Conservation (phyloP, 2,329 filamentous ascomycete species). For the Pyrenochaeta sp. region DNA sequence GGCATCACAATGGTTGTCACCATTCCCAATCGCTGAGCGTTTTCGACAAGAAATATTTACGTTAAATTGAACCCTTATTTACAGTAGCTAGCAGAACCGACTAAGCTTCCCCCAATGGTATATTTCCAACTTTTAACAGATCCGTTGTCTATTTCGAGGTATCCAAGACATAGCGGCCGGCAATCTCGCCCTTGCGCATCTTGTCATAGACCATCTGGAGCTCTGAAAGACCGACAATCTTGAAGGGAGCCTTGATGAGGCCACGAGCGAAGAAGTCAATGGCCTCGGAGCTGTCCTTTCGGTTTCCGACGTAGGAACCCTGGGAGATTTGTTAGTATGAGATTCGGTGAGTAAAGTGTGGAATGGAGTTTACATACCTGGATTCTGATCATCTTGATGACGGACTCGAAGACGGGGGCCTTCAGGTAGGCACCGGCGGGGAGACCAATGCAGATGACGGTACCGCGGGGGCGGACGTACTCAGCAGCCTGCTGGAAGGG, state of each 20-base stretch:
- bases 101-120: neutral
- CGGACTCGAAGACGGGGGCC: slow-evolving; percentile 88
- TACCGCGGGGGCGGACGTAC: slow-evolving; percentile 84
- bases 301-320: slow-evolving; percentile 81
- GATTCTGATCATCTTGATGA: slow-evolving; percentile 89
- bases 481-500: slow-evolving; percentile 93
- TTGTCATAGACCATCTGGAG: slow-evolving; percentile 81
- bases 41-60: slow-evolving; percentile 2
- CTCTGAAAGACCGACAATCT: slow-evolving; percentile 81
- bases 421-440: slow-evolving; percentile 78
- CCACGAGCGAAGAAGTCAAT: slow-evolving; percentile 88
- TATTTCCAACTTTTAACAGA: no score
- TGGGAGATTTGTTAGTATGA: neutral
- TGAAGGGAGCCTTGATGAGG: slow-evolving; percentile 85
- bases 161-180: slow-evolving; percentile 82
- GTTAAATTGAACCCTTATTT: slow-evolving; percentile 9
- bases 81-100: slow-evolving; percentile 8
- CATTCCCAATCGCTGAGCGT: no score
- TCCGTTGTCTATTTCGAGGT: slow-evolving; percentile 56
- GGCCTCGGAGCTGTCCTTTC: slow-evolving; percentile 85
- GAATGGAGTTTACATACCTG: slow-evolving; percentile 69
- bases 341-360: no score
- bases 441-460: slow-evolving; percentile 87
- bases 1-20: no score
- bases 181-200: slow-evolving; percentile 71